Base-by-base conservation (phyloP, 352 stramenopile species). In the Pythium biforme region DNA sequence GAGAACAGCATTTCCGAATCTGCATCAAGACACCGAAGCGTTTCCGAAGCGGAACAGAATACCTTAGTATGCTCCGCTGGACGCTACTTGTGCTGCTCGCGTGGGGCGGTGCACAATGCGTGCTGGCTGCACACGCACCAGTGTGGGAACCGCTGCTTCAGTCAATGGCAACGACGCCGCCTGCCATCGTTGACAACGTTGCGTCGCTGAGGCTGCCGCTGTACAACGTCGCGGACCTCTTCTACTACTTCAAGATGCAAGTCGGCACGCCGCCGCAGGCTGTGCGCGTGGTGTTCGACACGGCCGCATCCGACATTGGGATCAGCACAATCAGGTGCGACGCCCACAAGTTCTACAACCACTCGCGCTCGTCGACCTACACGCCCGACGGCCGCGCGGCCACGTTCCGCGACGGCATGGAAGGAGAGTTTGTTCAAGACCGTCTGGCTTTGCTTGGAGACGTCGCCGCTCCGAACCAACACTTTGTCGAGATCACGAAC, bases 201-300 rank as follows among this genome's bases (percentile, higher is more conserved):
- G 8, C 4, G 23, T 19, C n/a, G 10, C n/a, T 33, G 31, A 57
- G 33, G 50, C 50, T 57, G 15, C 34, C 26, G n/a, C 37, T 59
- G 20, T 59, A 59, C 37, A 59, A 59, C 52, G 14, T 59, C 37
- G 1, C 1, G 17, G 34, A 59, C 25, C 20, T 23, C 8, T 31
- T 48, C 19, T 59, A 59, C 37, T 59, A 59, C 52, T 25, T 37
- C 37, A 59, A 59, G 34, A 48, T 48, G 23, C 34, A 48, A 11
- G 22, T 59, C 6, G 52, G 52, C 25, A 49, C 52, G 22, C 52
- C 52, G 5, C 34, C 39, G 22, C 52, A 59, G 15, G 12, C 10
- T 11, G 25, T 59, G 37, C 52, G 52, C 14, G 26, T 59, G 33
- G 25, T 15, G 11, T 40, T 59, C 37, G 52, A 59, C 52, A 50